These are phyloP conservation scores for Trichosporon sp. DNA, from an alignment of 1,284 basidiomycete genomes.

Conservation along the genomic window DNA sequence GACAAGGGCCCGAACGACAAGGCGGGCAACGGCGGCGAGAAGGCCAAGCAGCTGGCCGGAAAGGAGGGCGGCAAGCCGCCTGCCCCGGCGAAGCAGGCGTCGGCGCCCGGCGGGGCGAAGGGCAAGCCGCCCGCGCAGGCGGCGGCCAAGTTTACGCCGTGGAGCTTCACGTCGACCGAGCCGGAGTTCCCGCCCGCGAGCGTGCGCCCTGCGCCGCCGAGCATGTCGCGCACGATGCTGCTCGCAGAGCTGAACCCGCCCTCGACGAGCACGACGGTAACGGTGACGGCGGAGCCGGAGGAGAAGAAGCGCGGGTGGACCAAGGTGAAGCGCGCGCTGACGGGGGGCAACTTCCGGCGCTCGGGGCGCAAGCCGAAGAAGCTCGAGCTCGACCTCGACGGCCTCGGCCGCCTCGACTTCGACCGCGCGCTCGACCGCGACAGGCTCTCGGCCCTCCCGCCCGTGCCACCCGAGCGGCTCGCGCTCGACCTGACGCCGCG, in stretches of 20 bases:
- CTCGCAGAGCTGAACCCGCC: neutral
- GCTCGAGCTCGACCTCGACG: neutral
- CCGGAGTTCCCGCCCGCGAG: neutral
- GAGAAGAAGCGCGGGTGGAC: neutral
- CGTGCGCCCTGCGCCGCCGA: neutral
- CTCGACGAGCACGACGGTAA: neutral
- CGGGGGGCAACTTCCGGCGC: conserved; percentile 1
- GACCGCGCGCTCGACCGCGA: neutral
- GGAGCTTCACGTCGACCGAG: neutral
- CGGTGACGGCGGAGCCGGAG: neutral
- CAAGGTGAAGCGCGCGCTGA: neutral
- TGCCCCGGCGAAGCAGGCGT: neutral
- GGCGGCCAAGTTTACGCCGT: neutral
- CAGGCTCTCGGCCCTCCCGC: neutral
- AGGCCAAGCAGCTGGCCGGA: neutral
- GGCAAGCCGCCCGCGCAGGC: neutral
- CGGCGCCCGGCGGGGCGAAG: neutral
- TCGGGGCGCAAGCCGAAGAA: neutral
- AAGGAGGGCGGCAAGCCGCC: neutral
- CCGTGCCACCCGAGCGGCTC: neutral
- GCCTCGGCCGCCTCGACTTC: neutral
- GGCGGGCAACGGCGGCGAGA: neutral
- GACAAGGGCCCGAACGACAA: neutral
- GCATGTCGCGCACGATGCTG: neutral
- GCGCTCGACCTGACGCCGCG: neutral